phyloP scores from a whole-genome alignment of 345 rosid genomes.

The Eucalyptus pauciflora region DNA sequence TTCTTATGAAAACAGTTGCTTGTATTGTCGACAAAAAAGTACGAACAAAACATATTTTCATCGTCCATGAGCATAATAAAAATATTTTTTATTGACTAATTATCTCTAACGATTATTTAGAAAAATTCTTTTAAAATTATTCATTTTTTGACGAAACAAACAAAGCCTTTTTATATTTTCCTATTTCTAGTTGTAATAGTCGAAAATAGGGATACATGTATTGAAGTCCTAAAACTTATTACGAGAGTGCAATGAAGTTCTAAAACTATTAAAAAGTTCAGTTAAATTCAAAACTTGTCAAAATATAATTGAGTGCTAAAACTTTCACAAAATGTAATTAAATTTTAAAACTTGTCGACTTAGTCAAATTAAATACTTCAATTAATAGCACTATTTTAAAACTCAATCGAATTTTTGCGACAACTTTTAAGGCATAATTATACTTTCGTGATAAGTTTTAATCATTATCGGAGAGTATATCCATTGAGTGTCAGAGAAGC shows the following conservation, averaged over 20 bases:
- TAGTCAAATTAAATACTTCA: fast-evolving
- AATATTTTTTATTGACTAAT: too few species aligned
- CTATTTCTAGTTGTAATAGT: neutral
- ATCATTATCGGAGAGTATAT: neutral
- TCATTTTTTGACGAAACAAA: too few species aligned
- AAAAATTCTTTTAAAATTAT: too few species aligned
- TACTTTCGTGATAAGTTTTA: too few species aligned
- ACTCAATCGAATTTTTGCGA: fast-evolving
- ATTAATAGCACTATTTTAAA: neutral
- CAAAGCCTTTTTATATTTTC: neutral
- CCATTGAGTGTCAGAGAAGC: neutral
- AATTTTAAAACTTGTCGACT: too few species aligned
- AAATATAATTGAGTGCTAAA: too few species aligned
- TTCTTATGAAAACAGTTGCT: too few species aligned
- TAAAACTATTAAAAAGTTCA: too few species aligned
- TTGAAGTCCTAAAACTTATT: neutral
- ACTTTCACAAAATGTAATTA: too few species aligned
- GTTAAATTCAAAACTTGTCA: too few species aligned
- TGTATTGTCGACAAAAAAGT: too few species aligned
- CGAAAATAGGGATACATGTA: neutral
- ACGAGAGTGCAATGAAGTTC: fast-evolving
- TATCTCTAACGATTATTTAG: too few species aligned
- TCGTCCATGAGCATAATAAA: fast-evolving
- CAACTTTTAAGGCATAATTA: fast-evolving
- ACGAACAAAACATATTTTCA: neutral